A percentile compares a stretch with the other conserved stretches of the same genome.
These are phyloP conservation scores for Nicotiana attenuata DNA, from an alignment of 257 asterid genomes.

Conservation along the genomic window DNA sequence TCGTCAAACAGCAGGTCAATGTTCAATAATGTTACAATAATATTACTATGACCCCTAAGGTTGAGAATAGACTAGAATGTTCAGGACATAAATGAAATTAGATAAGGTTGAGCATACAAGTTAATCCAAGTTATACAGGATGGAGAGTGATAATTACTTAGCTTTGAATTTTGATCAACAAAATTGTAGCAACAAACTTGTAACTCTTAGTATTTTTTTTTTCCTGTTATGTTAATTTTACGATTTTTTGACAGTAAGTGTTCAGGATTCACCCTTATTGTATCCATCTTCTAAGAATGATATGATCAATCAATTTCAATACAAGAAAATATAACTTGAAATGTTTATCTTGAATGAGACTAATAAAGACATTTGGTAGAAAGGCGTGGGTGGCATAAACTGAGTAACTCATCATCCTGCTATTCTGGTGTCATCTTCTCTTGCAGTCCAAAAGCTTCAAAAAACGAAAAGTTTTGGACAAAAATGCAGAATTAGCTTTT, in stretches of 20 bases:
- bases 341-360: background rate
- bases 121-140: too few relatives aligned
- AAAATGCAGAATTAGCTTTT: background rate
- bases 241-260: background rate
- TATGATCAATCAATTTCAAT: background rate
- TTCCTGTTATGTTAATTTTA: too few relatives aligned
- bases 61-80: too few relatives aligned
- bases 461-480: background rate
- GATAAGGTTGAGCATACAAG: too few relatives aligned
- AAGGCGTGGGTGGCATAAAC: constrained; percentile 8
- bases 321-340: background rate
- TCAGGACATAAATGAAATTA: background rate
- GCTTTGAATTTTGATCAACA: too few relatives aligned
- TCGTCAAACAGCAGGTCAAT: background rate
- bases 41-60: background rate
- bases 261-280: background rate
- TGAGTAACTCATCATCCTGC: background rate
- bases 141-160: too few relatives aligned
- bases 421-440: background rate
- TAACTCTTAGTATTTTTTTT: too few relatives aligned
- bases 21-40: background rate
- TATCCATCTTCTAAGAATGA: too few relatives aligned
- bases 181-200: too few relatives aligned
- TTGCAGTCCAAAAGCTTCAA: background rate
- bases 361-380: background rate